Percentiles rank a stretch among this genome's conserved stretches.
Conservation (phyloP, 306 rosid species). For the Morella rubra region DNA sequence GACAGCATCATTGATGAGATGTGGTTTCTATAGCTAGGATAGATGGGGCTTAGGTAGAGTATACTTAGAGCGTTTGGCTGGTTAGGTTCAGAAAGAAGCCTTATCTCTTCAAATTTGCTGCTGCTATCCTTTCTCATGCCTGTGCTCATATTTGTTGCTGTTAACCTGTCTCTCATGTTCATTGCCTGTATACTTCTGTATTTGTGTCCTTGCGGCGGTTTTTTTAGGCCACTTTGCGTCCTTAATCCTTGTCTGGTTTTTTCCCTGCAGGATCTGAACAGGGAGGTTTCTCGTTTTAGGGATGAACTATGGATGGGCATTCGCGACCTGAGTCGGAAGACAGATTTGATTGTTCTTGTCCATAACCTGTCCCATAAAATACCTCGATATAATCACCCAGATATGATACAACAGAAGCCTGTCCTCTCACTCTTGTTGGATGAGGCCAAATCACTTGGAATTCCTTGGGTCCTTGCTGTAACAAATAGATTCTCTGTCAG, state of each 20-base stretch:
- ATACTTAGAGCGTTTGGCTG: neutral
- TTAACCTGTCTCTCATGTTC: no score
- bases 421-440: constrained; percentile 83
- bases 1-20: neutral
- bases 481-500: constrained; percentile 95
- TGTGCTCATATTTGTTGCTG: neutral
- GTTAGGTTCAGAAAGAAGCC: neutral
- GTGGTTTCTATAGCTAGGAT: neutral
- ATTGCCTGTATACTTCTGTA: neutral
- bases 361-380: constrained; percentile 90
- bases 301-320: constrained; percentile 89
- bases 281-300: constrained; percentile 65
- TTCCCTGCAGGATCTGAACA: constrained; percentile 61
- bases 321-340: constrained; percentile 77
- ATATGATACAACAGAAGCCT: constrained; percentile 57
- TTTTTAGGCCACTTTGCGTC: neutral
- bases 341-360: constrained; percentile 84
- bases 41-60: neutral
- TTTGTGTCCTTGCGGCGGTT: no score
- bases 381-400: constrained; percentile 64
- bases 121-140: neutral
- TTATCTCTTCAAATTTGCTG: neutral
- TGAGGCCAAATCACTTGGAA: constrained; percentile 93
- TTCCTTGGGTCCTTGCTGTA: constrained; percentile 96
- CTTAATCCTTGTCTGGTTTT: neutral